These are phyloP conservation scores for Geotrichum histeridarum DNA, from an alignment of 1,139 yeast genomes.

Conservation along the genomic window DNA sequence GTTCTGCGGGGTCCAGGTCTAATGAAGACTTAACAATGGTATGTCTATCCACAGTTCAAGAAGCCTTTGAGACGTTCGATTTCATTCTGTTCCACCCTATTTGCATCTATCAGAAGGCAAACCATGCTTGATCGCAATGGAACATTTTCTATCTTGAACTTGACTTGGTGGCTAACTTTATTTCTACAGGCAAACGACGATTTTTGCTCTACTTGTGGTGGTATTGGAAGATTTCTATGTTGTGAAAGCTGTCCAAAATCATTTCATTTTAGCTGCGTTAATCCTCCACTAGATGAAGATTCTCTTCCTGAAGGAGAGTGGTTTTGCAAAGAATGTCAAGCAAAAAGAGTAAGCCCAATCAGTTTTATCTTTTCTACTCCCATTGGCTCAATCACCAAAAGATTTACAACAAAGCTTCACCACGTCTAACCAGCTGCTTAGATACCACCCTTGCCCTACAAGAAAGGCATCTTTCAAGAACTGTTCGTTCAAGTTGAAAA, in stretches of 20 bases:
- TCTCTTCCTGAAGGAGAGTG: conserved; percentile 83
- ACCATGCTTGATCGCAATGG: not conserved
- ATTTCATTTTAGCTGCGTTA: conserved; percentile 85
- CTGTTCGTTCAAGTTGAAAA: conserved; percentile 54
- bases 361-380: not conserved
- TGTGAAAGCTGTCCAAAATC: conserved; percentile 92
- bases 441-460: conserved; percentile 36
- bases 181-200: conserved; percentile 58
- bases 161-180: conserved; percentile 7
- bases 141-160: not conserved
- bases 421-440: conserved; percentile 9
- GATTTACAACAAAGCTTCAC: not conserved
- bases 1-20: not conserved
- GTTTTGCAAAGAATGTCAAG: conserved; percentile 72
- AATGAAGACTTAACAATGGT: conserved; percentile 4
- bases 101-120: not conserved
- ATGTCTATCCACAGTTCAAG: not conserved
- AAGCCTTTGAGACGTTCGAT: too few species aligned
- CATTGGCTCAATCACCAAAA: not conserved
- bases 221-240: conserved; percentile 81
- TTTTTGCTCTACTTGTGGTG: conserved; percentile 82
- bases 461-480: conserved; percentile 52
- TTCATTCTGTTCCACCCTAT: too few species aligned
- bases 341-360: conserved; percentile 21
- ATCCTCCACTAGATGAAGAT: conserved; percentile 77